Evolutionary conservation across 1,284 basidiomycete genomes (phyloP), one percentile per base, ranked within the genome.

Genomic region (Pseudozyma pruni): DNA sequence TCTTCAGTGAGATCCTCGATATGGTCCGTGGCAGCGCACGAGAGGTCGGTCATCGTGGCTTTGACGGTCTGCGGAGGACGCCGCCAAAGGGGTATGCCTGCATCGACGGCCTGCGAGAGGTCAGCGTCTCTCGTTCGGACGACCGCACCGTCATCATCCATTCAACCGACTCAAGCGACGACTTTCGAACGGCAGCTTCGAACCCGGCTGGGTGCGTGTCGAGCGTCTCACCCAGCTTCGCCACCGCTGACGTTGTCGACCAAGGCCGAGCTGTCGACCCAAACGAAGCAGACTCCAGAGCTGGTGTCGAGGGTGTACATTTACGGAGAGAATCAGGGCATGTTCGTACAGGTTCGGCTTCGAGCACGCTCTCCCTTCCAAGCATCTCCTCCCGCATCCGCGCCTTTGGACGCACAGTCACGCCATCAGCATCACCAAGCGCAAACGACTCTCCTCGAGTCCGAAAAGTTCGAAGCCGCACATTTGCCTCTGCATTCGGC

Each of bases 1-100:
- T 68, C 8, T 68, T 68, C 23, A 20, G 39, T 32, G 64, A 68
- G 54, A 59, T 68, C 42, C 48, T 68, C 57, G 49, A 68, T 16
- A 44, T 68, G 52, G 57, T 68, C 6, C 45, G 51, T n/a, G 50
- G 45, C 10, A 29, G 17, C 5, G 16, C 10, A 8, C 16, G 37
- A 7, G n/a, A 29, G 23, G 40, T 22, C 3, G 37, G 52, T n/a
- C 41, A 44, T 27, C 58, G 22, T 17, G 31, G 20, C 4, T 6
- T 42, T 0, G 29, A 27, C 8, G 46, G 46, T 16, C 22, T 60
- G n/a, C 42, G 41, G 11, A 45, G 50, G 8, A 61, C 35, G 20
- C 58, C 53, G 3, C 49, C 53, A 0, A 38, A 29, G 9, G 60
- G 60, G 8, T 64, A 64, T 23, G 37, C 50, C 10, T 49, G 41